phyloP scores from a whole-genome alignment of 805 yeast genomes.

The Lachancea fermentati region DNA sequence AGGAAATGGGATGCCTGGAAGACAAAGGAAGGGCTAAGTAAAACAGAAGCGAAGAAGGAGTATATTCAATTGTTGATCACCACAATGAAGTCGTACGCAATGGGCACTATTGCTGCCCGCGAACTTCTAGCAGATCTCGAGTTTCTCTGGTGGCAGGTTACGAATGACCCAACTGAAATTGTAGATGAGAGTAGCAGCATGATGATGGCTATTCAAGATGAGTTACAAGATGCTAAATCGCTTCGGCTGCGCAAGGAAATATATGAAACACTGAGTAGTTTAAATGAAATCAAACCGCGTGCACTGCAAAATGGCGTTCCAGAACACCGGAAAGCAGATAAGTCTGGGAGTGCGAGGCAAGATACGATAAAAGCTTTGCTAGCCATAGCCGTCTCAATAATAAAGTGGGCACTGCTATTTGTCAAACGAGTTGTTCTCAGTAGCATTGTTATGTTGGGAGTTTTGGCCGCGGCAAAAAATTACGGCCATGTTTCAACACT shows the following conservation, averaged over 20 bases:
- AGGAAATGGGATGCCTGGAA: constrained; percentile 88
- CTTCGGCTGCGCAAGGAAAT: constrained; percentile 10
- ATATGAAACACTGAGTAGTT: constrained; percentile 8
- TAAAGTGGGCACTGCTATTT: too few relatives aligned
- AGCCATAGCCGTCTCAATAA: too few relatives aligned
- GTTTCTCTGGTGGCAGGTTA: constrained; percentile 65
- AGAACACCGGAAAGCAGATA: not conserved
- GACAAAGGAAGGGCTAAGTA: constrained; percentile 58
- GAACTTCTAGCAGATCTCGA: constrained; percentile 65
- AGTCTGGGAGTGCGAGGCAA: not conserved
- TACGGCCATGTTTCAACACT: constrained; percentile 2
- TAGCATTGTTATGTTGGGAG: constrained; percentile 1
- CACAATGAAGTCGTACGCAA: constrained; percentile 66
- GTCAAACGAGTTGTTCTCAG: too few relatives aligned
- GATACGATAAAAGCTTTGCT: not conserved
- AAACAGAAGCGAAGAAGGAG: constrained; percentile 65
- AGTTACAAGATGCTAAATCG: constrained; percentile 8
- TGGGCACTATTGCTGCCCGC: constrained; percentile 59
- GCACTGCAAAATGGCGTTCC: not conserved
- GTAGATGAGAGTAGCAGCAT: constrained; percentile 9
- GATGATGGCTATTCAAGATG: constrained; percentile 9
- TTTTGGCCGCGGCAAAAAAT: constrained; percentile 1
- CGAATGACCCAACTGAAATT: constrained; percentile 2
- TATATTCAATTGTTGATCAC: constrained; percentile 65
- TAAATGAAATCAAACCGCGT: constrained; percentile 13